Evolutionary conservation across 108 stramenopile genomes (phyloP), one percentile per base, ranked within the genome.

Genomic region (Nitzschia sp.): DNA sequence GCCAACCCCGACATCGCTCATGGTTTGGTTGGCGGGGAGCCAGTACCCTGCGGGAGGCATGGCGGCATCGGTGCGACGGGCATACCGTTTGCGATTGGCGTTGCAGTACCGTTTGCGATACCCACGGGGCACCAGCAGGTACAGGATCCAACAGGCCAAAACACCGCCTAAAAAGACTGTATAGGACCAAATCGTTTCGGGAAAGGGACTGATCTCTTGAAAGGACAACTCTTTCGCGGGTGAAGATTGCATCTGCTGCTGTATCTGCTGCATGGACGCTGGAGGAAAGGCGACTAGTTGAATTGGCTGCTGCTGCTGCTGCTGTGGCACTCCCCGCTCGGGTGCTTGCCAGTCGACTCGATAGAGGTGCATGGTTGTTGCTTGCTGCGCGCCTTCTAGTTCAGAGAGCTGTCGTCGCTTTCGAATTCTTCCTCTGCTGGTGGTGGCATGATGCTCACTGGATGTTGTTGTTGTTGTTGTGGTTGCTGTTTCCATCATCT

Each of bases 1-100:
- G 9, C 26, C 41, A 22, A 16, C 41, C 9, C 58, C 45, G 6
- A 9, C 35, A 44, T 62, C 52, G 5, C 25, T 60, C 64, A 50
- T 53, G 21, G 28, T 45, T 47, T 36, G 66, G 29, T 64, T 45
- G 60, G 45, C 75, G 11, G 75, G 75, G 15, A 64, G 26, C 75
- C 75, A 76, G 48, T 76, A 76, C 16, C 75, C 75, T 21, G 68
- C 75, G 5, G 75, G 54, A 2, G 75, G 75, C 75, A 76, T 76
- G 38, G 29, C 29, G 6, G 32, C 25, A 44, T 69, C 72, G 25
- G 57, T 38, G 23, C 75, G 45, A 11, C 63, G 34, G n/a, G 68
- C 58, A 46, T 75, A 82, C 11, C 81, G 72, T 53, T 70, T 65
- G 25, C 72, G 78, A 67, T 70, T 53, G 50, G 78, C 74, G 21